These are phyloP conservation scores for Heliocybe sulcata DNA, from an alignment of 1,284 basidiomycete genomes.

Conservation along the genomic window DNA sequence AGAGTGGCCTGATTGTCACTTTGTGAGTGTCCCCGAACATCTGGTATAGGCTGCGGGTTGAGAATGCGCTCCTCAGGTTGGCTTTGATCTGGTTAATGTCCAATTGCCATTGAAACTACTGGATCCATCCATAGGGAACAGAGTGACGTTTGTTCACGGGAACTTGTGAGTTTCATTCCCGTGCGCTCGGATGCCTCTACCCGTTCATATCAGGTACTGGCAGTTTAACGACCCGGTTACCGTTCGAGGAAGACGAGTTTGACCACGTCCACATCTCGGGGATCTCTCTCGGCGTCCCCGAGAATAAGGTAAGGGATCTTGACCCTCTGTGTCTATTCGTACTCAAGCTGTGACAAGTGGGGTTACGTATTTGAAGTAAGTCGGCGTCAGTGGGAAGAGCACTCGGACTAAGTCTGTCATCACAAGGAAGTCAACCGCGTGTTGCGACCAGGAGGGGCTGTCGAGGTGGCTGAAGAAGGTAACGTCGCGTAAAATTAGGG, in stretches of 20 bases:
- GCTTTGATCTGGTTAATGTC: constrained; percentile 67
- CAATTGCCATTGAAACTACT: constrained; percentile 51
- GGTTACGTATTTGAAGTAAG: constrained; percentile 57
- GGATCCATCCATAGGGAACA: constrained; percentile 38
- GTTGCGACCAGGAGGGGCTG: constrained; percentile 56
- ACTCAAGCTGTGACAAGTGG: constrained; percentile 39
- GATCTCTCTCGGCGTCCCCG: constrained; percentile 62
- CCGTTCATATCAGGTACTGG: not conserved
- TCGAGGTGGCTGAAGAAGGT: constrained; percentile 71
- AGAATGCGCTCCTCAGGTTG: constrained; percentile 37
- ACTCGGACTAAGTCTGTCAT: constrained; percentile 2
- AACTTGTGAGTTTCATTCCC: constrained; percentile 57
- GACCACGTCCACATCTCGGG: constrained; percentile 66
- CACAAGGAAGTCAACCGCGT: constrained; percentile 62
- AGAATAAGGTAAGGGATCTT: constrained; percentile 50
- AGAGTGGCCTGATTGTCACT: constrained; percentile 57
- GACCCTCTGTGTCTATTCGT: not conserved
- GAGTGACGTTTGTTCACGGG: constrained; percentile 65
- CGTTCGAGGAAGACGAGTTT: constrained; percentile 74
- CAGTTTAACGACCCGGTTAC: constrained; percentile 64
- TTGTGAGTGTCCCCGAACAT: constrained; percentile 37
- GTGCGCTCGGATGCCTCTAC: not conserved
- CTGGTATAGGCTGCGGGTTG: not conserved
- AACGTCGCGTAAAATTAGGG: constrained; percentile 11
- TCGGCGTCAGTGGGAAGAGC: constrained; percentile 1